Conservation (phyloP, 257 asterid genomes). For the Nicotiana tabacum region DNA sequence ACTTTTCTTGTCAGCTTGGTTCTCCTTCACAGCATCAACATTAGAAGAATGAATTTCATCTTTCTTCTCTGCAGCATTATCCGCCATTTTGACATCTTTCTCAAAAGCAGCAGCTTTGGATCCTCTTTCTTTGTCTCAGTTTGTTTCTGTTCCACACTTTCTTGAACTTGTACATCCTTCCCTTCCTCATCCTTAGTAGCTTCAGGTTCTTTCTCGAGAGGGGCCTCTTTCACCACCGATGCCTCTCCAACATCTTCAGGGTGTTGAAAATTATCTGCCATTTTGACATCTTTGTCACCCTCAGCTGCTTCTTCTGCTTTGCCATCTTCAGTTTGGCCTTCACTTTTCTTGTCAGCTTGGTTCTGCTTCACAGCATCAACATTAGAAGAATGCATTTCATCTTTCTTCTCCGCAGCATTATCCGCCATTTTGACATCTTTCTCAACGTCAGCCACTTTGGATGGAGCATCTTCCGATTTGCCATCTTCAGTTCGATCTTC, state of each 20-base stretch:
- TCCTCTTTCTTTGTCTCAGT: conserved; percentile 15
- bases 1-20: too few species aligned
- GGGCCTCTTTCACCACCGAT: background rate
- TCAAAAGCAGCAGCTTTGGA: conserved; percentile 1
- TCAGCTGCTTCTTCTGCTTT: conserved; percentile 10
- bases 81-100: background rate
- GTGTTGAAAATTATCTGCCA: conserved; percentile 9
- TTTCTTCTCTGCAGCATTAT: background rate
- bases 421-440: conserved; percentile 14
- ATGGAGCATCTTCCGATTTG: conserved; percentile 10
- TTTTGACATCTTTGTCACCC: conserved; percentile 10
- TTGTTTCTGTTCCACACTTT: conserved; percentile 3
- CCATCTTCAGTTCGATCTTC: conserved; percentile 14
- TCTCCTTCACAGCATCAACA: background rate
- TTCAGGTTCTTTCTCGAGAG: conserved; percentile 10
- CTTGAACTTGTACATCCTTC: background rate
- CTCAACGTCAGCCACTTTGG: conserved; percentile 1
- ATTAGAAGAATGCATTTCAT: conserved; percentile 3
- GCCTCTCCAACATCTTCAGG: background rate
- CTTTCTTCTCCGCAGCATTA: conserved; percentile 13
- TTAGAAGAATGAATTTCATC: background rate
- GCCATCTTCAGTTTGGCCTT: background rate
- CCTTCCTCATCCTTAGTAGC: conserved; percentile 7
- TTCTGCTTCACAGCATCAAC: background rate
- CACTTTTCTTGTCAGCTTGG: background rate